phyloP scores from a whole-genome alignment of 495 filamentous ascomycete genomes.

The Penicillium steckii region DNA sequence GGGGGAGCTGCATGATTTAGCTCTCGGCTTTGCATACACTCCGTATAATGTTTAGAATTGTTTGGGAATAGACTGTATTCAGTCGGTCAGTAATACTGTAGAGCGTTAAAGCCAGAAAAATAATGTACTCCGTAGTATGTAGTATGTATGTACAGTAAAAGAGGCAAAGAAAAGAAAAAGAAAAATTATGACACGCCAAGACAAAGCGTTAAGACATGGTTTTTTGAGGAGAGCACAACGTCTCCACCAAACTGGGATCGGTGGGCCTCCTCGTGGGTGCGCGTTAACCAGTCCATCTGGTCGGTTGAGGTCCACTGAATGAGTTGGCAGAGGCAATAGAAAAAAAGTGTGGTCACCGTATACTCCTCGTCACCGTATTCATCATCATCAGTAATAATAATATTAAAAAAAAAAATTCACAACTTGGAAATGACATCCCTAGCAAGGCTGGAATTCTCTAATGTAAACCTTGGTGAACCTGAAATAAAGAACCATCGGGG shows the following conservation, averaged over 20 bases:
- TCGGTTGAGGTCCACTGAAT: neutral
- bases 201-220: neutral
- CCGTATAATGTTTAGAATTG: no score
- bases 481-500: neutral
- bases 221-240: neutral
- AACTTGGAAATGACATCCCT: no score
- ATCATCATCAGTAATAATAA: neutral
- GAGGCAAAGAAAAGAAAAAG: neutral
- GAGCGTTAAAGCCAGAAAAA: no score
- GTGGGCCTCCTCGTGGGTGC: slow-evolving; percentile 2
- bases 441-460: no score
- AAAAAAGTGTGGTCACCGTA: no score
- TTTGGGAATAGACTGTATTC: no score
- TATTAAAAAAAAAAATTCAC: neutral
- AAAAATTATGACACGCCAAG: slow-evolving; percentile 2
- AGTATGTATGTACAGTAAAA: neutral
- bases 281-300: neutral
- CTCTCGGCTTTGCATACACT: neutral
- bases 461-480: no score
- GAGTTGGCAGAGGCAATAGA: neutral
- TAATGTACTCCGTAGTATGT: no score
- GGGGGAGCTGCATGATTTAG: slow-evolving; percentile 13
- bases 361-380: neutral
- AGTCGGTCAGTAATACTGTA: no score
- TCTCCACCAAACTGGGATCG: neutral